Evolutionary conservation across 164 flowering plant genomes (phyloP), one percentile per base, ranked within the genome.

Genomic region (Nelumbo lutea): DNA sequence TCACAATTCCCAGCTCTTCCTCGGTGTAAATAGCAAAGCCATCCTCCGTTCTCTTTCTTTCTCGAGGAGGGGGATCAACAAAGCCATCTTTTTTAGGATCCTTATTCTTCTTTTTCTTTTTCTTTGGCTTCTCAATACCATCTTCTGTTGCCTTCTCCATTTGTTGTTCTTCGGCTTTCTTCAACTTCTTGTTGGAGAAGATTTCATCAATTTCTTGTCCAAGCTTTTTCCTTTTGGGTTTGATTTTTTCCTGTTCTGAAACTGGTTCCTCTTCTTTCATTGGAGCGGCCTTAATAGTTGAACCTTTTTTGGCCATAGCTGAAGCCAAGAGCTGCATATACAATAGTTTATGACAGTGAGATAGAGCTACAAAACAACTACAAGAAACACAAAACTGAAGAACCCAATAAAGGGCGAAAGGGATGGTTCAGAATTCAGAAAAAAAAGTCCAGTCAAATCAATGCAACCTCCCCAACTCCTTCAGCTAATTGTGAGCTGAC

Each of bases 1-100:
- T 84, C 11, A 72, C 78, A 59, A 88, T n/a, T 5, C 93, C 86
- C 72, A 88, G 61, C 71, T 88, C 93, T 39, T 82, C 88, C 65
- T 82, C 89, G 14, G 87, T 72, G 75, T 81, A 88, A n/a, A 88
- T n/a, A 1, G 75, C 7, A 5, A 85, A 61, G 15, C 90, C 93
- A 73, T 88, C 89, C 2, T 41, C 73, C 0, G 85, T 82, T 70
- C 42, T 82, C 79, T 69, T 86, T 64, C 79, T 80, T 3, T 84
- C 57, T 14, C 77, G 72, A 46, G 83, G 83, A 46, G 40, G 79
- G 68, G 1, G 73, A 58, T 77, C 1, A 2, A 2, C 66, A 66
- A 61, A 56, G 42, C 42, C 69, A 44, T n/a, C 70, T 5, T 70
- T 79, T 10, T 62, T 62, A 3, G n/a, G 40, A 43, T 41, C 14